phyloP scores from a whole-genome alignment of 257 asterid genomes.

The Solanum etuberosum region DNA sequence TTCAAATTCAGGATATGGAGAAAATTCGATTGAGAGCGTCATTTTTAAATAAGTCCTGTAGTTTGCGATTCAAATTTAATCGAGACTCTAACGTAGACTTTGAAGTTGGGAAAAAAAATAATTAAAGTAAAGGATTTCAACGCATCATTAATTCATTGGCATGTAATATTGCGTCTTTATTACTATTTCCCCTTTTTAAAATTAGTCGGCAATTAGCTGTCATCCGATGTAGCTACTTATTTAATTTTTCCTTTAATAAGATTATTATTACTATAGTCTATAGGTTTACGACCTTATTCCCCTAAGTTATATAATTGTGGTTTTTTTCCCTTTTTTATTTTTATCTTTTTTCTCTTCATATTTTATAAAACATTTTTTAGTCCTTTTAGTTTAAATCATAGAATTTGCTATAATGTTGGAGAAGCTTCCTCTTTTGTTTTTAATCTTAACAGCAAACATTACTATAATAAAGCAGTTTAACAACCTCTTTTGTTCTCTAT shows the following conservation, averaged over 20 bases:
- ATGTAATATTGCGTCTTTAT: background rate
- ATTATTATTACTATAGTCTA: background rate
- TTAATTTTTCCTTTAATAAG: background rate
- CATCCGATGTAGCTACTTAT: background rate
- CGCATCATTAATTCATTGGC: background rate
- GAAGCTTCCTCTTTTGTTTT: background rate
- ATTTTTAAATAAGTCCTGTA: accelerated
- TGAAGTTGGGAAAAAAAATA: too few species aligned
- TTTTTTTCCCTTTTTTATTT: background rate
- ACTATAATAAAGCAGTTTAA: background rate
- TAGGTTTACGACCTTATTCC: background rate
- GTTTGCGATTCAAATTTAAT: too few species aligned
- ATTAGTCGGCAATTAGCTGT: background rate
- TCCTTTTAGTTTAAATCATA: background rate
- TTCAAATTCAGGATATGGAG: too few species aligned
- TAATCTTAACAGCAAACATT: background rate
- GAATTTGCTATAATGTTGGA: background rate
- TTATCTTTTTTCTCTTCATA: background rate
- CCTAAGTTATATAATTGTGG: background rate
- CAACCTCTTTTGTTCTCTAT: background rate
- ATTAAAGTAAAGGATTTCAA: background rate
- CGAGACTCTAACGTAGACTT: too few species aligned
- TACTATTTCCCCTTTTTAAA: background rate
- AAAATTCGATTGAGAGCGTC: too few species aligned
- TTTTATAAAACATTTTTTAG: background rate